Evolutionary conservation across 805 yeast genomes (phyloP).

Genomic region (Candida methanosorbosa): DNA sequence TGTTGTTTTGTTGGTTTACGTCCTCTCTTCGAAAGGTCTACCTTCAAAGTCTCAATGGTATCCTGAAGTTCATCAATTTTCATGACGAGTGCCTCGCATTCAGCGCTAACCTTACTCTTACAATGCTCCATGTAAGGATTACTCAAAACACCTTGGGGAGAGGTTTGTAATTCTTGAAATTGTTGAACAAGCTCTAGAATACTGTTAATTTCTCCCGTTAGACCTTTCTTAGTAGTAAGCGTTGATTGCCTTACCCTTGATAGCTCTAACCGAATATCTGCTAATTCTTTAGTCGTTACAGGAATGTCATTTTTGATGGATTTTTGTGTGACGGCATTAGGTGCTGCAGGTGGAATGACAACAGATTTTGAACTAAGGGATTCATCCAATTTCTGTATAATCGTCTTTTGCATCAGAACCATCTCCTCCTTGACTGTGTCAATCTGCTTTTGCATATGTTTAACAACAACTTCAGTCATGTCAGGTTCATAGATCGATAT

Average conservation of each 20-base stretch:
- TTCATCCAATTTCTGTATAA: constrained; percentile 17
- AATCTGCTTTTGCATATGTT: constrained; percentile 20
- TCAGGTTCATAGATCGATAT: constrained; percentile 48
- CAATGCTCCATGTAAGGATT: constrained; percentile 64
- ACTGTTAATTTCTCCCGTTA: constrained; percentile 34
- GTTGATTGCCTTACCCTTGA: constrained; percentile 52
- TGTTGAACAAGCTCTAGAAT: constrained; percentile 37
- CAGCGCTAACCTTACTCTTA: constrained; percentile 62
- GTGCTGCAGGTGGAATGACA: neutral
- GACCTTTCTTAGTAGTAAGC: constrained; percentile 28
- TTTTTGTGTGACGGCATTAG: no score
- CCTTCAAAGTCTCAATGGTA: constrained; percentile 75
- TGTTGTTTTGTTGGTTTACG: constrained; percentile 74
- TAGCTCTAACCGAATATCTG: constrained; percentile 49
- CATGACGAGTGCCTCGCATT: constrained; percentile 66
- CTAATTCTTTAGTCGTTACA: constrained; percentile 25
- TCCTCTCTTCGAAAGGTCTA: constrained; percentile 89
- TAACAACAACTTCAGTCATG: constrained; percentile 11
- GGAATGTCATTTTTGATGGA: neutral
- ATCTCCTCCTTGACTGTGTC: constrained; percentile 19
- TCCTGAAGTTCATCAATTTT: constrained; percentile 90
- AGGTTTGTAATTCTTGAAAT: constrained; percentile 32
- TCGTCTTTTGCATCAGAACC: constrained; percentile 15
- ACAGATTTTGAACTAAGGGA: no score
- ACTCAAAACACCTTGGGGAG: constrained; percentile 17